Percentiles rank a stretch among this genome's conserved stretches.
phyloP scores from a whole-genome alignment of 768 basidiomycete genomes.

The Leccinum obscurum region DNA sequence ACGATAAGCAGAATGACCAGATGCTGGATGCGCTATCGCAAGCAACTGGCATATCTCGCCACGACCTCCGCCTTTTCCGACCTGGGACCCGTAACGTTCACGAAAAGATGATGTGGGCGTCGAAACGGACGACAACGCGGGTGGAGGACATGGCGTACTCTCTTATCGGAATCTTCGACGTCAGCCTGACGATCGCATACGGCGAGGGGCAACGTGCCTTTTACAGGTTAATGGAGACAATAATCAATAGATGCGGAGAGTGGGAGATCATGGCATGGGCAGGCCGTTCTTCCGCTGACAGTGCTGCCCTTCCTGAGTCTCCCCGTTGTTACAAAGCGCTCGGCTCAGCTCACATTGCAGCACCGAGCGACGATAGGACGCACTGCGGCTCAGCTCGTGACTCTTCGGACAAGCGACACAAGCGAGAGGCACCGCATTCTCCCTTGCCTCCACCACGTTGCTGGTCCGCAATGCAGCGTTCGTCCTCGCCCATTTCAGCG shows the following conservation, averaged over 20 bases:
- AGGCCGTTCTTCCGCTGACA: constrained; percentile 27
- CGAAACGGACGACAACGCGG: constrained; percentile 34
- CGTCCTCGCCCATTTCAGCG: background rate
- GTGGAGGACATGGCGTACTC: constrained; percentile 35
- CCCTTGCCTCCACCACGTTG: background rate
- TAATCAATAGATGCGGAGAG: constrained; percentile 28
- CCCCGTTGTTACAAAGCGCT: constrained; percentile 31
- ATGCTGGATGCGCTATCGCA: constrained; percentile 28
- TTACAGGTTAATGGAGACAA: constrained; percentile 31
- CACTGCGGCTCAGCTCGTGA: background rate
- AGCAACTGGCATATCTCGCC: constrained; percentile 28
- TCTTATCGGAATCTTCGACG: constrained; percentile 36
- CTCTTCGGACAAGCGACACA: background rate
- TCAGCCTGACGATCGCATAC: constrained; percentile 35
- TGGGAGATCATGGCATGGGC: constrained; percentile 37
- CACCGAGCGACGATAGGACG: background rate
- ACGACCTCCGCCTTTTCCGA: constrained; percentile 25
- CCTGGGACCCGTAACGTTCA: constrained; percentile 28
- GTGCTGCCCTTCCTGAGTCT: constrained; percentile 33
- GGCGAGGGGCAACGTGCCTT: constrained; percentile 36
- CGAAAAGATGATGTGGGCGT: constrained; percentile 36
- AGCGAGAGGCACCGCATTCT: background rate
- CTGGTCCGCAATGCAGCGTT: background rate
- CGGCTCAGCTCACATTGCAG: background rate
- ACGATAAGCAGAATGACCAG: constrained; percentile 27